A percentile compares a stretch with the other conserved stretches of the same genome.
These are phyloP conservation scores for Penicillium atrosanguineum DNA, from an alignment of 495 filamentous ascomycete genomes.

Conservation along the genomic window DNA sequence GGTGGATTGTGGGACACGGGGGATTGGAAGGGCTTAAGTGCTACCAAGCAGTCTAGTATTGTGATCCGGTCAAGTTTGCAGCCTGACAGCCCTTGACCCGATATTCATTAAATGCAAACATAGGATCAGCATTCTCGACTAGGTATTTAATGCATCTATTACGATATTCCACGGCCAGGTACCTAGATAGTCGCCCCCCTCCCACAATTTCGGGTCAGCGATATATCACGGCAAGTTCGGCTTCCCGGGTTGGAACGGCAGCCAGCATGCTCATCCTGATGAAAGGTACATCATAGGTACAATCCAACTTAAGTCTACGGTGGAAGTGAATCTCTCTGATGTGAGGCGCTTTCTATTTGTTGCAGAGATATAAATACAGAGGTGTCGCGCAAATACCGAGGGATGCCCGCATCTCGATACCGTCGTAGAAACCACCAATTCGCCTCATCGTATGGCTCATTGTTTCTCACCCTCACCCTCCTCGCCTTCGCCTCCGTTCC, in stretches of 20 bases:
- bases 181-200: too few relatives aligned
- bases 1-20: too few relatives aligned
- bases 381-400: neutral
- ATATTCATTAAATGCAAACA: too few relatives aligned
- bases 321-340: neutral
- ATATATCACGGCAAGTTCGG: neutral
- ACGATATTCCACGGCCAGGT: too few relatives aligned
- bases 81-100: too few relatives aligned
- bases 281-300: neutral
- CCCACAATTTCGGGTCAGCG: neutral
- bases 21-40: too few relatives aligned
- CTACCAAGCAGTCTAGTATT: too few relatives aligned
- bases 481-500: slow-evolving; percentile 32
- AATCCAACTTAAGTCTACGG: neutral
- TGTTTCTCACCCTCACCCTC: slow-evolving; percentile 19
- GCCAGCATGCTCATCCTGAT: neutral
- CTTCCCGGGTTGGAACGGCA: neutral
- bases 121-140: too few relatives aligned
- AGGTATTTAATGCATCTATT: too few relatives aligned
- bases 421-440: neutral
- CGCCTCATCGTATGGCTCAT: neutral
- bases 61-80: too few relatives aligned
- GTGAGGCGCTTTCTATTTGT: neutral
- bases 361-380: slow-evolving; percentile 23
- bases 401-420: slow-evolving; percentile 21